Percentiles rank a stretch among this genome's conserved stretches.
Evolutionary conservation across 1,139 yeast species (phyloP).

Genomic region (Diutina rugosa): DNA sequence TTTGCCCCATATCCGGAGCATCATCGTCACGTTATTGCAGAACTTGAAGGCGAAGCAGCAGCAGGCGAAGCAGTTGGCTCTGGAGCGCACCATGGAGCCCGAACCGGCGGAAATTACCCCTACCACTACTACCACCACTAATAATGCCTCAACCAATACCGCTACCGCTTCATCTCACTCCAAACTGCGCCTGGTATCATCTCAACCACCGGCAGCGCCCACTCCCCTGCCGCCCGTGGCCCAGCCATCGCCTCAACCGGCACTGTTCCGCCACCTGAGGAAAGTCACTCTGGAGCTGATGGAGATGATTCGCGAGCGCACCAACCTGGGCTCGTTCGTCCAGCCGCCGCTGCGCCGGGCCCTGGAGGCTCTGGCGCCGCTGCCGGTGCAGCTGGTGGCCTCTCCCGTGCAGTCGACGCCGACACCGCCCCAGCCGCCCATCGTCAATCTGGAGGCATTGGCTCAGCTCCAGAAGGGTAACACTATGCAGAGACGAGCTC

Average conservation of each 20-base stretch:
- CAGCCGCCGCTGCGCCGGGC: background rate
- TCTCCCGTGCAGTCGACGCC: background rate
- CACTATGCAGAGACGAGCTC: constrained; percentile 80
- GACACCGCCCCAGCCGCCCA: background rate
- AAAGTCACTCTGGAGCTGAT: background rate
- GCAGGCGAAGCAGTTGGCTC: constrained; percentile 25
- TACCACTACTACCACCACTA: background rate
- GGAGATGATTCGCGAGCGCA: background rate
- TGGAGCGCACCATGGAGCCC: background rate
- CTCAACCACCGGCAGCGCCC: background rate
- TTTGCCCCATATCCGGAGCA: constrained; percentile 76
- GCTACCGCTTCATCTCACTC: background rate
- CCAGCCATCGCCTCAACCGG: background rate
- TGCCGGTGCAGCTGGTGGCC: background rate
- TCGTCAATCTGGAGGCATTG: constrained; percentile 27
- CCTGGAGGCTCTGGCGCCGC: background rate
- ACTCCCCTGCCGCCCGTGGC: background rate
- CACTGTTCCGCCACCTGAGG: background rate
- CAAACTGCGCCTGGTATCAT: background rate
- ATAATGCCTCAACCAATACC: background rate
- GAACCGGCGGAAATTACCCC: background rate
- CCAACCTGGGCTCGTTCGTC: background rate
- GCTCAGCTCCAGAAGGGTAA: constrained; percentile 71
- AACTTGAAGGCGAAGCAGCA: constrained; percentile 73
- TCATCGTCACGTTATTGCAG: constrained; percentile 70